phyloP scores from a whole-genome alignment of 768 basidiomycete genomes.

The Tylopilus rubrobrunneus region DNA sequence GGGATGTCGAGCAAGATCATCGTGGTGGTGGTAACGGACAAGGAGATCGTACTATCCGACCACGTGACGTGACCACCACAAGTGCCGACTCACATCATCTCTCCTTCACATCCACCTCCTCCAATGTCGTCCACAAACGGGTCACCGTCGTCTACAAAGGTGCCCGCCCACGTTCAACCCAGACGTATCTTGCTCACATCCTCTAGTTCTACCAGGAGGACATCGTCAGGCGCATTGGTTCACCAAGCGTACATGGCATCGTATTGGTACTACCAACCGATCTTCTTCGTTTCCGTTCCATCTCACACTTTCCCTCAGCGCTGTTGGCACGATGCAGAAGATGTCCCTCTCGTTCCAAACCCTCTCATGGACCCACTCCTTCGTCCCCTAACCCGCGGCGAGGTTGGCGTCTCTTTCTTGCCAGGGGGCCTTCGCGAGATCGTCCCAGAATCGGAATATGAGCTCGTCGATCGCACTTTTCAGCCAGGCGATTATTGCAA shows the following conservation, averaged over 20 bases:
- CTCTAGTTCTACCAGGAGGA: conserved; percentile 65
- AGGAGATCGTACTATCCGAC: background rate
- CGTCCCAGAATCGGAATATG: conserved; percentile 61
- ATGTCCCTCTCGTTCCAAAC: conserved; percentile 43
- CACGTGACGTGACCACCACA: conserved; percentile 19
- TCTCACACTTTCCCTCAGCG: conserved; percentile 45
- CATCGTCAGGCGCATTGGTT: conserved; percentile 48
- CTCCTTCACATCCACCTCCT: conserved; percentile 10
- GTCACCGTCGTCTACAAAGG: conserved; percentile 32
- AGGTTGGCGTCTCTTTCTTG: conserved; percentile 78
- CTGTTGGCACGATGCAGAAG: conserved; percentile 88
- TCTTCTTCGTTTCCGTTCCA: background rate
- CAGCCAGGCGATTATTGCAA: conserved; percentile 82
- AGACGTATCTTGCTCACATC: background rate
- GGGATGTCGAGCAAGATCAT: conserved; percentile 20
- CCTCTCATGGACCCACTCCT: conserved; percentile 62
- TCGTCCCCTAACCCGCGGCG: conserved; percentile 70
- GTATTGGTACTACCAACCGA: conserved; percentile 57
- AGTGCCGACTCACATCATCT: background rate
- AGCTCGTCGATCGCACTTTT: conserved; percentile 72
- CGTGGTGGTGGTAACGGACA: background rate
- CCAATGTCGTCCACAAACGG: conserved; percentile 27
- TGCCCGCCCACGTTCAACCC: conserved; percentile 1
- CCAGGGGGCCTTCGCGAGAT: conserved; percentile 59
- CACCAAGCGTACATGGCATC: conserved; percentile 48